Base-by-base conservation (phyloP, 139 green algal genomes). In the Chlorella sorokiniana region DNA sequence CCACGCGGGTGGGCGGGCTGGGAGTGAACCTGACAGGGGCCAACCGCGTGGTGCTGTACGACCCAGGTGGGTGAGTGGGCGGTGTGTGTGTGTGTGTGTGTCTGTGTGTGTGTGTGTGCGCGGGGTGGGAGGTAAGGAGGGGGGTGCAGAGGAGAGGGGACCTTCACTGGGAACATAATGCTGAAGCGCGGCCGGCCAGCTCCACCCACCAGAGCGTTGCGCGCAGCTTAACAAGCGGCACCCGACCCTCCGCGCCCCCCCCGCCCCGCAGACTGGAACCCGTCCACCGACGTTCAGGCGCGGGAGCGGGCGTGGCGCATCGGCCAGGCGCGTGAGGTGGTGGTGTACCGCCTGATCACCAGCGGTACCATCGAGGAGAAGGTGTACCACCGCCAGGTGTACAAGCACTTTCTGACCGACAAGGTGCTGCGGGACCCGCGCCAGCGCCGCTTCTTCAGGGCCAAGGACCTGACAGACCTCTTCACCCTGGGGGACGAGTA, bases 341-440 rank as follows among this genome's bases (percentile, higher is more conserved):
- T 91, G 31, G 89, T 99, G 29, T 99, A 98, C 89, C 90, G 97
- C 38, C 86, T 98, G 23, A 96, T 99, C 86, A 98, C 93, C 41
- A 89, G 85, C 27, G 97, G 97, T 52, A 98, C 97, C 44, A 98
- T 99, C 40, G 97, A 99, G 89, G 96, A 99, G 88, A 99, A 98
- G 87, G 88, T 98, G 5, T 98, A 98, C 89, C 94, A 98, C 86
- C 86, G 96, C 38, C 90, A 94, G 87, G 73, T 88, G 33, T 89
- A 83, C 56, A 89, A 88, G 63, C 83, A 89, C 52, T 88, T 88
- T 69, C 37, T 89, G 48, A 86, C 86, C 9, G 86, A 88, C 67
- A 83, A 69, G 65, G 91, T 99, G 20, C 90, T 99, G 48, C 86
- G 85, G 5, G 96, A 99, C 87, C 96, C 96, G 3, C 85, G 91